Evolutionary conservation across 2,329 filamentous ascomycete species (phyloP).

Genomic region (Calycina marina): DNA sequence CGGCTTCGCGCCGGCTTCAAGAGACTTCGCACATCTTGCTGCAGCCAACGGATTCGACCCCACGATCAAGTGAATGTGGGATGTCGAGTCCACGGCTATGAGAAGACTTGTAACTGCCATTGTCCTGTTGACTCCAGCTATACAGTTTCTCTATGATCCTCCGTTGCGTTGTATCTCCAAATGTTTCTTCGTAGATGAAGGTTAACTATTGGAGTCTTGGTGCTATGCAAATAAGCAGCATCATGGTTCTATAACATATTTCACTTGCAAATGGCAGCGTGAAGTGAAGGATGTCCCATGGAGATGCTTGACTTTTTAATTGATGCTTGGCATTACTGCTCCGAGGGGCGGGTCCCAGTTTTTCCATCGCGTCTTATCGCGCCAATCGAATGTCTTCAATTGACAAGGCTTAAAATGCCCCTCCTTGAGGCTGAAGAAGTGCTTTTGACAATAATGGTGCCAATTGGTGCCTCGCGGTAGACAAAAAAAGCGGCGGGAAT

Average conservation of each 20-base stretch:
- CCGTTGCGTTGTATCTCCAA: neutral
- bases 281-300: too few species aligned
- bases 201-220: neutral
- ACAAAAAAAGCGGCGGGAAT: too few species aligned
- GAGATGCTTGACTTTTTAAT: neutral
- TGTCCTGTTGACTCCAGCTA: slow-evolving; percentile 5
- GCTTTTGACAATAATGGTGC: too few species aligned
- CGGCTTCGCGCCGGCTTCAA: slow-evolving; percentile 69
- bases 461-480: too few species aligned
- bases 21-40: slow-evolving; percentile 62
- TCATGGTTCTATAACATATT: neutral
- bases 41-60: slow-evolving; percentile 81
- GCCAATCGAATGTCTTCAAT: slow-evolving; percentile 1
- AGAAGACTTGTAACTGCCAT: slow-evolving; percentile 38
- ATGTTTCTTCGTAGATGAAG: neutral
- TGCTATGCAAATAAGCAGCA: neutral
- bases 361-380: slow-evolving; percentile 2
- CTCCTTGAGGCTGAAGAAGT: too few species aligned
- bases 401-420: neutral
- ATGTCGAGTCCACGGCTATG: slow-evolving; percentile 54
- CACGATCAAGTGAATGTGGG: slow-evolving; percentile 69
- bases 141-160: slow-evolving; percentile 5
- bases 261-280: too few species aligned
- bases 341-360: neutral
- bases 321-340: neutral